Percentiles rank a stretch among this genome's conserved stretches.
phyloP scores from a whole-genome alignment of 2,329 filamentous ascomycete species.

The Colletotrichum agaves region DNA sequence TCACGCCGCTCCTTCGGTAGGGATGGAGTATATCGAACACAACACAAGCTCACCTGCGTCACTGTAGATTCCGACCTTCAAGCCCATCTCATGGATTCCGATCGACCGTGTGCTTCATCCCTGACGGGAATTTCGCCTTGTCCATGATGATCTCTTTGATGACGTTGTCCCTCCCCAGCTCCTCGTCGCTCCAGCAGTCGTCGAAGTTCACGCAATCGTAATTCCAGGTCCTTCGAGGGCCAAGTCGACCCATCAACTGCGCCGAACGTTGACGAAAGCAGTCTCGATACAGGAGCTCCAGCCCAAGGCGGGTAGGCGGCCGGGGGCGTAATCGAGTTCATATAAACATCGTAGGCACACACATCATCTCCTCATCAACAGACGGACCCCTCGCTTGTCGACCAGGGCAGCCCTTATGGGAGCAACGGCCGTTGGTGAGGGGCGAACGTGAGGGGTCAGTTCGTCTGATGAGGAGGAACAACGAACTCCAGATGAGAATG shows the following conservation, averaged over 20 bases:
- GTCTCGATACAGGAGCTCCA: slow-evolving; percentile 63
- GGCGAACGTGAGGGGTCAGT: not conserved
- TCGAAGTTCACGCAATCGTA: slow-evolving; percentile 71
- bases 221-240: slow-evolving; percentile 64
- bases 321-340: slow-evolving; percentile 31
- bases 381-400: not conserved
- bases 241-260: slow-evolving; percentile 57
- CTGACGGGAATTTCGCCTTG: slow-evolving; percentile 64
- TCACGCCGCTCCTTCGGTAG: too few relatives aligned
- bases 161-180: slow-evolving; percentile 49
- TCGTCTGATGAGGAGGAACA: slow-evolving; percentile 15
- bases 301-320: slow-evolving; percentile 53
- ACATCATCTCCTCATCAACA: not conserved
- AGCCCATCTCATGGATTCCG: slow-evolving; percentile 64
- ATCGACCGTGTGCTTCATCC: slow-evolving; percentile 64
- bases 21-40: not conserved
- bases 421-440: not conserved
- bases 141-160: slow-evolving; percentile 59
- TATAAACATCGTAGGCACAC: not conserved
- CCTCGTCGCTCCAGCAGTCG: slow-evolving; percentile 68
- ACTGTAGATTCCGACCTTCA: slow-evolving; percentile 74
- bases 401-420: not conserved
- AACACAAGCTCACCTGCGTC: slow-evolving; percentile 54
- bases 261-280: slow-evolving; percentile 60
- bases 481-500: not conserved